These are phyloP conservation scores for Yamadazyma siamensis DNA, from an alignment of 1,139 yeast genomes.

Conservation along the genomic window DNA sequence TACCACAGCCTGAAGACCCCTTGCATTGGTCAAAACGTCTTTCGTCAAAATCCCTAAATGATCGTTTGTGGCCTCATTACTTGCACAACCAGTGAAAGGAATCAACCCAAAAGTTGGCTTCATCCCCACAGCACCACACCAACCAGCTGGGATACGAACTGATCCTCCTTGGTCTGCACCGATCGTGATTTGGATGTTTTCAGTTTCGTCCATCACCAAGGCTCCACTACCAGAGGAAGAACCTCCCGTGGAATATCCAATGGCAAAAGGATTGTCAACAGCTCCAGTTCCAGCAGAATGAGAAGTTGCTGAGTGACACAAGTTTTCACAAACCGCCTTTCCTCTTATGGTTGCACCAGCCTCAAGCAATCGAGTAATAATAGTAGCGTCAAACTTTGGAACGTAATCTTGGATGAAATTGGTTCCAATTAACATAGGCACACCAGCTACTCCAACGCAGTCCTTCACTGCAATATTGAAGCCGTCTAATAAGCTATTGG, in stretches of 20 bases:
- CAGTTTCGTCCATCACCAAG: conserved; percentile 11
- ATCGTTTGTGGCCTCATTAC: conserved; percentile 14
- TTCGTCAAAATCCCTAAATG: conserved; percentile 15
- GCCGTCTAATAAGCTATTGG: conserved; percentile 3
- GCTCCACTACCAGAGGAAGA: conserved; percentile 14
- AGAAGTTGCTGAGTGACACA: conserved; percentile 32
- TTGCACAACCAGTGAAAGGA: conserved; percentile 15
- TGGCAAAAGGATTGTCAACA: conserved; percentile 13
- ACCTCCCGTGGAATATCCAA: conserved; percentile 15
- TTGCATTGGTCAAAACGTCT: conserved; percentile 28
- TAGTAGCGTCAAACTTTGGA: conserved; percentile 33
- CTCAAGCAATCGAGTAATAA: conserved; percentile 26
- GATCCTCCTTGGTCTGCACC: conserved; percentile 17
- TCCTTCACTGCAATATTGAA: conserved; percentile 18
- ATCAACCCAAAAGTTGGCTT: conserved; percentile 16
- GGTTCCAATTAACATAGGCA: conserved; percentile 33
- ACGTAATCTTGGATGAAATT: conserved; percentile 24
- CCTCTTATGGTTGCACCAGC: conserved; percentile 32
- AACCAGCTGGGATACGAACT: conserved; percentile 14
- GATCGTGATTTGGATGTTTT: conserved; percentile 12
- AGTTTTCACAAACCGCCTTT: conserved; percentile 34
- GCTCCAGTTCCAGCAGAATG: conserved; percentile 27
- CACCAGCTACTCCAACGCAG: conserved; percentile 28
- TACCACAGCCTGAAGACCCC: conserved; percentile 26
- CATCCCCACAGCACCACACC: conserved; percentile 14